These are phyloP conservation scores for Candida montana DNA, from an alignment of 805 yeast species.

Conservation along the genomic window DNA sequence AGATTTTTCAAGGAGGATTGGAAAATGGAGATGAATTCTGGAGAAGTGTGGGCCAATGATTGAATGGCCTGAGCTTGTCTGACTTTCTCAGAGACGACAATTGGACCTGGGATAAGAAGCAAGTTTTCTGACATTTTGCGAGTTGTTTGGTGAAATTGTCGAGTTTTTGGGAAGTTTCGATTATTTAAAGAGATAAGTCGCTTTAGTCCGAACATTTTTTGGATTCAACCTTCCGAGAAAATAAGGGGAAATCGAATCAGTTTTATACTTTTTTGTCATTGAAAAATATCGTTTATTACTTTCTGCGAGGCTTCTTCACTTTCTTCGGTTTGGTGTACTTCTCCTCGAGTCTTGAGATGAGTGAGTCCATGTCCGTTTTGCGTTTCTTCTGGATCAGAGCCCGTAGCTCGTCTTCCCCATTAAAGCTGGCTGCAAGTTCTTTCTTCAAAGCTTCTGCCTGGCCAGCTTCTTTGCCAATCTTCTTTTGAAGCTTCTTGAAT, in stretches of 20 bases:
- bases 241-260: neutral
- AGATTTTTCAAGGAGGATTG: conserved; percentile 61
- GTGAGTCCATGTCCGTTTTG: conserved; percentile 36
- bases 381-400: conserved; percentile 47
- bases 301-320: conserved; percentile 32
- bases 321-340: conserved; percentile 36
- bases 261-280: neutral
- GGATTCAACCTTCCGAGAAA: neutral
- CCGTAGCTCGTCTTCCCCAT: conserved; percentile 37
- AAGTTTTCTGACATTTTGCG: conserved; percentile 28
- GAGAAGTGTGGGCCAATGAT: conserved; percentile 85
- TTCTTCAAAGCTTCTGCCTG: conserved; percentile 50
- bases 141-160: neutral
- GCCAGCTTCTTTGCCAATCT: conserved; percentile 57
- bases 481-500: conserved; percentile 43
- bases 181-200: neutral
- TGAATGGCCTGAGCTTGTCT: conserved; percentile 76
- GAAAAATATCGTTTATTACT: neutral
- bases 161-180: neutral
- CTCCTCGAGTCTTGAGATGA: conserved; percentile 42
- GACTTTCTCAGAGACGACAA: conserved; percentile 76
- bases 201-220: conserved; percentile 13
- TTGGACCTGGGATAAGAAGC: conserved; percentile 79
- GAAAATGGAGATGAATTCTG: conserved; percentile 73
- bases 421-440: conserved; percentile 26